These are phyloP conservation scores for Penicillium sumatraense DNA, from an alignment of 2,329 filamentous ascomycete genomes.

Conservation along the genomic window DNA sequence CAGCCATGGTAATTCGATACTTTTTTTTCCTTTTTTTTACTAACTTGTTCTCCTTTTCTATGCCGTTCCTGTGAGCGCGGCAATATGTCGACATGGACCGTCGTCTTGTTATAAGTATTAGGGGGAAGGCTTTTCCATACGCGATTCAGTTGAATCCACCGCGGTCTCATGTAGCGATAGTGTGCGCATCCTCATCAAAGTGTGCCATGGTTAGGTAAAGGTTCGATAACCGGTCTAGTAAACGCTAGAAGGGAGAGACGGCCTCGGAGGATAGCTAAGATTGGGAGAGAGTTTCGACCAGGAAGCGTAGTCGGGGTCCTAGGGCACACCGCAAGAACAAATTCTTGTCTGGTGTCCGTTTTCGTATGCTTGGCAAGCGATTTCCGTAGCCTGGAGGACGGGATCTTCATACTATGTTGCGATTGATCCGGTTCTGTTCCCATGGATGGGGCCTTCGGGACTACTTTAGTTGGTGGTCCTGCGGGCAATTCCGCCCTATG, in stretches of 20 bases:
- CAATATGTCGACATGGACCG: background rate
- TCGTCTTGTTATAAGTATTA: background rate
- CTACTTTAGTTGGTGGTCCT: background rate
- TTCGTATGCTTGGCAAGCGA: constrained; percentile 9
- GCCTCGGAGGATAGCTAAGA: constrained; percentile 22
- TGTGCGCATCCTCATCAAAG: constrained; percentile 29
- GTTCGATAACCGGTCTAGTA: constrained; percentile 19
- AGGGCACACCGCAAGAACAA: constrained; percentile 24
- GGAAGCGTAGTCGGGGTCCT: background rate
- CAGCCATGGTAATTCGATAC: constrained; percentile 1
- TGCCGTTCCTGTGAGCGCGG: background rate
- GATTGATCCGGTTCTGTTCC: constrained; percentile 1
- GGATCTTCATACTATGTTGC: background rate
- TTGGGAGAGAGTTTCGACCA: constrained; percentile 17
- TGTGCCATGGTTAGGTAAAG: constrained; percentile 27
- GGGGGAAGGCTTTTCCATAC: background rate
- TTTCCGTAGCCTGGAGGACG: background rate
- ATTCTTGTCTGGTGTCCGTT: constrained; percentile 2
- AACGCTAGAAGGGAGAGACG: constrained; percentile 23
- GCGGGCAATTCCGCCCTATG: constrained; percentile 1
- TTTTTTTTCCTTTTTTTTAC: background rate
- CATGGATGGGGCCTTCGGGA: background rate
- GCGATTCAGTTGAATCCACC: constrained; percentile 8
- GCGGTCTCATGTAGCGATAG: constrained; percentile 10
- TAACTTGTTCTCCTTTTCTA: background rate